Percentiles rank a stretch among this genome's conserved stretches.
Conservation (phyloP, 768 basidiomycete genomes). For the Suillus subluteus region DNA sequence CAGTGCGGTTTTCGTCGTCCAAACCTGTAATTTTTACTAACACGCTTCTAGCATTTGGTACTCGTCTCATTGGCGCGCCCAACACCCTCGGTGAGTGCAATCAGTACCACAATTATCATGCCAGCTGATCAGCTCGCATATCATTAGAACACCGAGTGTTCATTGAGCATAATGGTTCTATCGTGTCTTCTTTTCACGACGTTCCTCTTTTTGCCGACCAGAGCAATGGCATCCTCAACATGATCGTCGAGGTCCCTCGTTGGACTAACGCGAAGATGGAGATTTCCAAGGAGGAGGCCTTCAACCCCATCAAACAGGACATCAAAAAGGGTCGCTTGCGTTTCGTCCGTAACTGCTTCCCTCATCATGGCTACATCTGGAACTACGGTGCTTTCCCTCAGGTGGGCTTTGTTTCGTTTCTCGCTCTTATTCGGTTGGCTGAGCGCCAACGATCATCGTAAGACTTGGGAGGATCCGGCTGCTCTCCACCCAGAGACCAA, state of each 20-base stretch:
- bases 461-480: constrained; percentile 99
- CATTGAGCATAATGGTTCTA: constrained; percentile 87
- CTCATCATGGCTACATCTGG: constrained; percentile 99
- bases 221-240: constrained; percentile 95
- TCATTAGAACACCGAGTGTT: constrained; percentile 89
- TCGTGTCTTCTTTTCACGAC: constrained; percentile 91
- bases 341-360: constrained; percentile 99
- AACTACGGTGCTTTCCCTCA: constrained; percentile 99
- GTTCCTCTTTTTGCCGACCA: constrained; percentile 98
- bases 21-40: constrained; percentile 11
- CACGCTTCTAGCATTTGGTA: constrained; percentile 56
- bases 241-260: constrained; percentile 97
- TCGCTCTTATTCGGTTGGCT: background rate
- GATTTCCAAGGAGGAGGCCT: constrained; percentile 96
- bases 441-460: constrained; percentile 4
- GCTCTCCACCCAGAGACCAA: constrained; percentile 93
- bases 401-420: constrained; percentile 44
- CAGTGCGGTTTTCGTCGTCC: constrained; percentile 20
- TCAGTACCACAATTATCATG: constrained; percentile 14
- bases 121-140: constrained; percentile 25
- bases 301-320: constrained; percentile 99
- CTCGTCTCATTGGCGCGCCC: constrained; percentile 83
- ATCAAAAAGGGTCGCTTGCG: constrained; percentile 96
- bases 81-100: constrained; percentile 84
- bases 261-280: constrained; percentile 99